These are phyloP conservation scores for Talaromyces proteolyticus DNA, from an alignment of 495 filamentous ascomycete genomes.

Conservation along the genomic window DNA sequence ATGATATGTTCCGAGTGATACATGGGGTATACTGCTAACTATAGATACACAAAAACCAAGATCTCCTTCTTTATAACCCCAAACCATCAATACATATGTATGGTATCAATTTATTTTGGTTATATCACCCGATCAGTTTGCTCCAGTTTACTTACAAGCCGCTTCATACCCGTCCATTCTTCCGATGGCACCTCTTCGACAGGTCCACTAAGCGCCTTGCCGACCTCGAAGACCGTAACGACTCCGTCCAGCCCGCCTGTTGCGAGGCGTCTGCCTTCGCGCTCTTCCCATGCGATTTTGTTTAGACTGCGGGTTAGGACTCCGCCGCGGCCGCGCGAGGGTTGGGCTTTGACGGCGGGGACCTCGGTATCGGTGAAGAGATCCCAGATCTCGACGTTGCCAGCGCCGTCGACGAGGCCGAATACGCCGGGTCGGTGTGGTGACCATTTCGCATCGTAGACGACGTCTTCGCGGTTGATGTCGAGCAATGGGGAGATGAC, in stretches of 20 bases:
- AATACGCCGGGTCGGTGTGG: conserved; percentile 90
- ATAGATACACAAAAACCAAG: neutral
- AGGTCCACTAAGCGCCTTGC: conserved; percentile 67
- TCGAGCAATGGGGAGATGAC: conserved; percentile 71
- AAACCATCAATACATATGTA: neutral
- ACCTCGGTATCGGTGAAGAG: conserved; percentile 88
- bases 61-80: no score
- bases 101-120: neutral
- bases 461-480: conserved; percentile 86
- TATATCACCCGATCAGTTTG: conserved; percentile 32
- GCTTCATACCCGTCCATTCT: conserved; percentile 89
- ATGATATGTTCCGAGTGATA: no score
- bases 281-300: conserved; percentile 86
- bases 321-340: conserved; percentile 49
- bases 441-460: conserved; percentile 94
- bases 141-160: conserved; percentile 65
- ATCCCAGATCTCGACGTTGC: conserved; percentile 94
- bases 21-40: neutral
- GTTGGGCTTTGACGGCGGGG: conserved; percentile 69
- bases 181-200: conserved; percentile 73
- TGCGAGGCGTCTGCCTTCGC: conserved; percentile 78
- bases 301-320: conserved; percentile 75
- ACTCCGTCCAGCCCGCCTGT: conserved; percentile 87
- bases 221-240: conserved; percentile 91
- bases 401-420: conserved; percentile 85